These are phyloP conservation scores for Galium porrigens DNA, from an alignment of 305 asterid genomes.

Conservation along the genomic window DNA sequence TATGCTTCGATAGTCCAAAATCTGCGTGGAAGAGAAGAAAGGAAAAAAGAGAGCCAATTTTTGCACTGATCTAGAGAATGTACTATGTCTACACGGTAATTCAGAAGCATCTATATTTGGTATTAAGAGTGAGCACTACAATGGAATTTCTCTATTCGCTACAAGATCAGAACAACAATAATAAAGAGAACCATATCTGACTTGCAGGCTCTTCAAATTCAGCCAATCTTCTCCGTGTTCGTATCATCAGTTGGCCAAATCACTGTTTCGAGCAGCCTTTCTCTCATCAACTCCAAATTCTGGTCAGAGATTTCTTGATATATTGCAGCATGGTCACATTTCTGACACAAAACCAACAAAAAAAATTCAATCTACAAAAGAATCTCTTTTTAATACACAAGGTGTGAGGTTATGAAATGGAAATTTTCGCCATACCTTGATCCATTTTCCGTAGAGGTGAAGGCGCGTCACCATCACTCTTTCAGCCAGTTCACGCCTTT, in stretches of 20 bases:
- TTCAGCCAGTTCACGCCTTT: constrained; percentile 71
- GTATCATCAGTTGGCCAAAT: constrained; percentile 75
- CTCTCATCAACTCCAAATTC: constrained; percentile 76
- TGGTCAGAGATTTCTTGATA: constrained; percentile 70
- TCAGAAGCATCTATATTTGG: neutral
- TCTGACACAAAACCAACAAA: constrained; percentile 24
- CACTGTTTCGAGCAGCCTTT: constrained; percentile 65
- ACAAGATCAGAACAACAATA: neutral
- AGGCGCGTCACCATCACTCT: constrained; percentile 91
- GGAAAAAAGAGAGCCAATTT: neutral
- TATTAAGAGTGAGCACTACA: neutral
- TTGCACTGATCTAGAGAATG: neutral
- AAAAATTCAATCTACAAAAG: neutral
- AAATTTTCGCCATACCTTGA: constrained; percentile 35
- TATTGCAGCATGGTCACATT: constrained; percentile 70
- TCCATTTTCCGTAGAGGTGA: constrained; percentile 76
- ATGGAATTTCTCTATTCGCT: constrained; percentile 5
- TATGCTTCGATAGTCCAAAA: neutral
- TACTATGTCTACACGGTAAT: neutral
- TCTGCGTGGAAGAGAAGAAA: neutral
- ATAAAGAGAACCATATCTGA: neutral
- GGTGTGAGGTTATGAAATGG: neutral
- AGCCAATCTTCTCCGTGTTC: constrained; percentile 38
- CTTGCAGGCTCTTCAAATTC: constrained; percentile 11
- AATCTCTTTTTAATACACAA: neutral